A percentile compares a stretch with the other conserved stretches of the same genome.
These are phyloP conservation scores for Triticum turgidum DNA, from an alignment of 176 grass and related monocot species.

Conservation along the genomic window DNA sequence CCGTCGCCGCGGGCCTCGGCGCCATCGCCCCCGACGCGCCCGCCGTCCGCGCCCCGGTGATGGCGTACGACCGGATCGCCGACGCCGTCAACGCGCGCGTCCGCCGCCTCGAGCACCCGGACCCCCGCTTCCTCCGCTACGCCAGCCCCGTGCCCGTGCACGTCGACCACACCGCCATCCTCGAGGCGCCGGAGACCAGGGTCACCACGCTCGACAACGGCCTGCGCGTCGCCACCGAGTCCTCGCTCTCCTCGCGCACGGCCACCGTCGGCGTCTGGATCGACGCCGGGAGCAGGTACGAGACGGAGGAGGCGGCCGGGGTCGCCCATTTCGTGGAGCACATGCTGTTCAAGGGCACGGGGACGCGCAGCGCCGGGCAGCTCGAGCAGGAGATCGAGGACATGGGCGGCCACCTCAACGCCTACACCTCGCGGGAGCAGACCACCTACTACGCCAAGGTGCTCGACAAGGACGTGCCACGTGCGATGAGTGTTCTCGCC, in stretches of 20 bases:
- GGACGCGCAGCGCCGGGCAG: slow-evolving; percentile 50
- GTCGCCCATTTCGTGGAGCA: slow-evolving; percentile 99
- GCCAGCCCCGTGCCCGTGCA: slow-evolving; percentile 73
- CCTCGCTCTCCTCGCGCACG: slow-evolving; percentile 61
- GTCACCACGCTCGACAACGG: slow-evolving; percentile 86
- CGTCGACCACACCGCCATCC: slow-evolving; percentile 72
- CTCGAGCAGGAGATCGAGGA: slow-evolving; percentile 97
- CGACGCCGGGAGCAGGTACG: slow-evolving; percentile 91
- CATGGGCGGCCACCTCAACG: slow-evolving; percentile 93
- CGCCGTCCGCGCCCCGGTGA: slow-evolving; percentile 40
- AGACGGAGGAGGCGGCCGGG: slow-evolving; percentile 68
- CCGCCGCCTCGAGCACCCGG: slow-evolving; percentile 75
- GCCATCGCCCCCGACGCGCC: slow-evolving; percentile 50
- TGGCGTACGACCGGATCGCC: slow-evolving; percentile 75
- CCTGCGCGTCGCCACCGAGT: slow-evolving; percentile 90
- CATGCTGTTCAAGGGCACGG: slow-evolving; percentile 98
- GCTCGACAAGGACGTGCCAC: slow-evolving; percentile 81
- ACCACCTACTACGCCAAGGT: slow-evolving; percentile 92
- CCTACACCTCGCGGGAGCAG: slow-evolving; percentile 96
- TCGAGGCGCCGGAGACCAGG: slow-evolving; percentile 75
- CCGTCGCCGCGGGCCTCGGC: slow-evolving; percentile 42
- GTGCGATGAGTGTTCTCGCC: slow-evolving; percentile 66
- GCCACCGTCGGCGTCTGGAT: slow-evolving; percentile 98
- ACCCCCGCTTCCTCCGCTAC: slow-evolving; percentile 94
- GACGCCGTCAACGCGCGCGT: slow-evolving; percentile 63